These are phyloP conservation scores for Aureobasidium sp. DNA, from an alignment of 2,329 filamentous ascomycete species.

Conservation along the genomic window DNA sequence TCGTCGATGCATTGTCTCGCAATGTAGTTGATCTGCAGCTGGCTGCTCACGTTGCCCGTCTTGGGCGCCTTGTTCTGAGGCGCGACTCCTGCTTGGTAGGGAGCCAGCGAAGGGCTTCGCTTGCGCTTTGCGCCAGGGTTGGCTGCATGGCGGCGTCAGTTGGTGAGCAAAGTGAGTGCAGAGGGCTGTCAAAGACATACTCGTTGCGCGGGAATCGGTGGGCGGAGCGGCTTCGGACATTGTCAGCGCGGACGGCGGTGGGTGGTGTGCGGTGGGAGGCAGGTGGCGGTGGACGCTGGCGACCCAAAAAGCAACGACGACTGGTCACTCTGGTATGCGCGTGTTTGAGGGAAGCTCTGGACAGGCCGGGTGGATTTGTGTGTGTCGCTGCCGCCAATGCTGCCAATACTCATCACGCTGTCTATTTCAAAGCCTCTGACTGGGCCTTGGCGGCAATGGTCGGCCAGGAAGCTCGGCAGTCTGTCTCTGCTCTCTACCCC, in stretches of 20 bases:
- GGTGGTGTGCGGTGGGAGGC: conserved; percentile 3
- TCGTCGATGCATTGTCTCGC: conserved; percentile 53
- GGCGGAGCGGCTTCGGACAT: conserved; percentile 11
- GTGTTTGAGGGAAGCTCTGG: neutral
- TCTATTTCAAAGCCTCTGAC: conserved; percentile 1
- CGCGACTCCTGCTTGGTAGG: conserved; percentile 2
- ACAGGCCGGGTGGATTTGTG: neutral
- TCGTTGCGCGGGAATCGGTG: neutral
- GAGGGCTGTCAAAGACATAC: neutral
- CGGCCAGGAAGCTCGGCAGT: neutral
- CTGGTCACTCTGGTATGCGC: neutral
- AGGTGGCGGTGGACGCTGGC: conserved; percentile 3
- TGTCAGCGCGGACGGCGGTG: conserved; percentile 7
- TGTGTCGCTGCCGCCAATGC: conserved; percentile 3
- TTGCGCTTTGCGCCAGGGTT: conserved; percentile 1
- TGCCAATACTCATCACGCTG: neutral
- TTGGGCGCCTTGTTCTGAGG: conserved; percentile 35
- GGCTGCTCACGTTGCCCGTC: conserved; percentile 44
- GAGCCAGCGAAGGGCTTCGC: neutral
- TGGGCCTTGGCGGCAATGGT: neutral
- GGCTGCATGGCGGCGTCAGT: neutral
- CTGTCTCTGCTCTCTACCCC: too few species aligned
- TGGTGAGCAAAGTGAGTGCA: too few species aligned
- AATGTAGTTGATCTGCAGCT: conserved; percentile 60
- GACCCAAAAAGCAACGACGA: neutral